Percentiles rank a stretch among this genome's conserved stretches.
phyloP scores from a whole-genome alignment of 2,329 filamentous ascomycete genomes.

The Penicillium vulpinum region DNA sequence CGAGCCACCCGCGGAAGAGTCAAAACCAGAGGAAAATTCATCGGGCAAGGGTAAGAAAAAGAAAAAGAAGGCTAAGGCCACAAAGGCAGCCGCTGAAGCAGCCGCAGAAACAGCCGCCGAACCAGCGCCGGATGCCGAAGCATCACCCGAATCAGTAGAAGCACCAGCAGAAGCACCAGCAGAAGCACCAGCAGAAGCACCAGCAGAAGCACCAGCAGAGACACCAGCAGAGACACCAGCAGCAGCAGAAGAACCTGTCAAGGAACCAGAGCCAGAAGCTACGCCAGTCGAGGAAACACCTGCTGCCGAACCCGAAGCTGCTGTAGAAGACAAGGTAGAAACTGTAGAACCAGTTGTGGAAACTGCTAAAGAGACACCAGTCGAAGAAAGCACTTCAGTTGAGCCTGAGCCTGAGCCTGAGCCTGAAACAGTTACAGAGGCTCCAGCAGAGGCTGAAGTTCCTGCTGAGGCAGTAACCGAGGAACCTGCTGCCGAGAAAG shows the following conservation, averaged over 20 bases:
- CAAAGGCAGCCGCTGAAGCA: conserved; percentile 11
- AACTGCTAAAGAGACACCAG: neutral
- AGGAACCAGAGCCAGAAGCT: conserved; percentile 12
- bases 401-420: neutral
- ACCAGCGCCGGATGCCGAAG: neutral
- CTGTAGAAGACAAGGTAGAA: neutral
- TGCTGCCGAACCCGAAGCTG: neutral
- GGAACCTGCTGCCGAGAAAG: neutral
- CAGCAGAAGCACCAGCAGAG: conserved; percentile 1
- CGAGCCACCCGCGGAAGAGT: conserved; percentile 9
- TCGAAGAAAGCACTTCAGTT: neutral
- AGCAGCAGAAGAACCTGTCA: neutral
- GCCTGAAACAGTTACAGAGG: neutral
- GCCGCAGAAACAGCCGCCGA: conserved; percentile 12
- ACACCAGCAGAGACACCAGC: neutral
- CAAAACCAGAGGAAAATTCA: conserved; percentile 1
- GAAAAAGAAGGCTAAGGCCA: conserved; percentile 13
- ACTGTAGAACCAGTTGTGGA: conserved; percentile 8
- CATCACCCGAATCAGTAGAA: neutral
- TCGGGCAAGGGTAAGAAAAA: conserved; percentile 16
- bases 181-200: neutral
- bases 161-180: conserved; percentile 8
- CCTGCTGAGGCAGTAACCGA: neutral
- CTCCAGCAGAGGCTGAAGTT: neutral
- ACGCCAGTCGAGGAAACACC: conserved; percentile 12